Conservation (phyloP, 1,139 yeast genomes). For the Lodderomyces jiufengensis region DNA sequence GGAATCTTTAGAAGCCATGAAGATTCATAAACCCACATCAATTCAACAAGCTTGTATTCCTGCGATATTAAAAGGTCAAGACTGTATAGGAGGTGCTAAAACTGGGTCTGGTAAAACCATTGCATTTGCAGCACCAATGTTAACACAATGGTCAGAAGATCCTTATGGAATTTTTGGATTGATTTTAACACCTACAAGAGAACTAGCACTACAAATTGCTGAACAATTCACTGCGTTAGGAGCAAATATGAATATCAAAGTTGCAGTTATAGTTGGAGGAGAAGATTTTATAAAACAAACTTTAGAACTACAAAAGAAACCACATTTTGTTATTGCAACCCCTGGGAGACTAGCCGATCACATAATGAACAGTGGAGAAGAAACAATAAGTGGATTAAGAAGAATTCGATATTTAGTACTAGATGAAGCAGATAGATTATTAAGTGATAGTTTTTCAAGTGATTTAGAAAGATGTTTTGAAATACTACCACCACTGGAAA, state of each 20-base stretch:
- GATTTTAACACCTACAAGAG: constrained; percentile 91
- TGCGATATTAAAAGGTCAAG: constrained; percentile 72
- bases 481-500: constrained; percentile 63
- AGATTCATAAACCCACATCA: constrained; percentile 75
- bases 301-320: constrained; percentile 71
- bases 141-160: constrained; percentile 90
- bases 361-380: constrained; percentile 83
- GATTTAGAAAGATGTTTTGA: constrained; percentile 73
- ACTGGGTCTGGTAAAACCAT: constrained; percentile 98
- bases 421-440: constrained; percentile 93
- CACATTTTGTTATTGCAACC: constrained; percentile 94
- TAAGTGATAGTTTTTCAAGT: constrained; percentile 78
- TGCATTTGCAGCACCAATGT: constrained; percentile 96
- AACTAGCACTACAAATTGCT: constrained; percentile 92
- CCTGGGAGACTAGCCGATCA: constrained; percentile 98
- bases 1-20: constrained; percentile 79
- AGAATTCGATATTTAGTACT: constrained; percentile 77
- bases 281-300: constrained; percentile 89
- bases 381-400: constrained; percentile 73
- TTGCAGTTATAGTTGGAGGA: constrained; percentile 88
- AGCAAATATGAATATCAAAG: constrained; percentile 78
- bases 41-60: constrained; percentile 92
- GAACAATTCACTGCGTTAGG: constrained; percentile 96
- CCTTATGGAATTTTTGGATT: constrained; percentile 91
- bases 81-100: constrained; percentile 97